Evolutionary conservation across 345 rosid species (phyloP).

Genomic region (Aurinia saxatilis): DNA sequence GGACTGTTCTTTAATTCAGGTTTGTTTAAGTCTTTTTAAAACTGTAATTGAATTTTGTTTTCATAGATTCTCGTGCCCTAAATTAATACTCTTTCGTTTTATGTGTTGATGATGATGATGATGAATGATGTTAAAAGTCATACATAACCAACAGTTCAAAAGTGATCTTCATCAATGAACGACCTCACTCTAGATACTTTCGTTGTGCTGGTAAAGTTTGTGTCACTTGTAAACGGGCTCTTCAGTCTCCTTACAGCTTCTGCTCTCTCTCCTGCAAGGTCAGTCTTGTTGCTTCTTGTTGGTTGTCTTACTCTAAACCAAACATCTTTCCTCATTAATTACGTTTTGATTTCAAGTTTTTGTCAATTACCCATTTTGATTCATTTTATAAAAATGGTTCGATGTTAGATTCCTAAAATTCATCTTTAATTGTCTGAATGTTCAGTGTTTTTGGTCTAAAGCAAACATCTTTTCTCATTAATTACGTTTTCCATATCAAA

Average conservation of each 20-base stretch:
- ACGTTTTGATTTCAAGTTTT: not conserved
- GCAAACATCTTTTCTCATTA: not conserved
- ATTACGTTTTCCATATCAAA: not conserved
- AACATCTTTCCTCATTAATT: not conserved
- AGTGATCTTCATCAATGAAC: conserved; percentile 74
- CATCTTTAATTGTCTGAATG: too few species aligned
- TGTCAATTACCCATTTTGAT: not conserved
- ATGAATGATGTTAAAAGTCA: conserved; percentile 31
- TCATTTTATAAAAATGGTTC: conserved; percentile 5
- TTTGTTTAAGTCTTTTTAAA: not conserved
- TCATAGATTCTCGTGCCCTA: not conserved
- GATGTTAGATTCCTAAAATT: not conserved
- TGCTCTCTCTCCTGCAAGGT: conserved; percentile 97
- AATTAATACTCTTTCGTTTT: not conserved
- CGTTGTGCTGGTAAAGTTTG: conserved; percentile 68
- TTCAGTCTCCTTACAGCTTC: conserved; percentile 61
- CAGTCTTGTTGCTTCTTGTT: not conserved
- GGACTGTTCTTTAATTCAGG: conserved; percentile 80
- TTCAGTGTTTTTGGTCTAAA: too few species aligned
- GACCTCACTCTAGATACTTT: conserved; percentile 60
- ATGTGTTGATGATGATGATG: conserved; percentile 6
- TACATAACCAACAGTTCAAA: conserved; percentile 77
- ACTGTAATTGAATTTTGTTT: not conserved
- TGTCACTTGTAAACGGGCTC: conserved; percentile 57
- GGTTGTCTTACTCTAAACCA: not conserved